Evolutionary conservation across 2,329 filamentous ascomycete genomes (phyloP), one percentile per base, ranked within the genome.

Genomic region (Sclerotinia minor): DNA sequence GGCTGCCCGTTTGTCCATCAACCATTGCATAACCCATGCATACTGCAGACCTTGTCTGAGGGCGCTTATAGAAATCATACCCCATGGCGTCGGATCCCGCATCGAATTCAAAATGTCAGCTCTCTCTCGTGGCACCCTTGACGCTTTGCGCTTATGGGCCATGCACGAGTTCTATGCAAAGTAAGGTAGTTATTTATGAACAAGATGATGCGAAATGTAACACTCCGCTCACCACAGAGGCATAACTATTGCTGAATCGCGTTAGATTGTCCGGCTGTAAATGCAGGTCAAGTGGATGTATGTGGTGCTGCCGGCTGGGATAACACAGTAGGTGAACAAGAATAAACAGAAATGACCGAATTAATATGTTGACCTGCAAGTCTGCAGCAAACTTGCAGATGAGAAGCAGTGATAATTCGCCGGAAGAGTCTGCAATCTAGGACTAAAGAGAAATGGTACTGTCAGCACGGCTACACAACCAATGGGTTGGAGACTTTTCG

Each of bases 71-170:
- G 59, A 50, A 63, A 44, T 64, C 59, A 67, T 67, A 55, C 50
- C 65, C 44, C 65, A 64, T 64, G 32, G 65, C 59, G 41, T 64
- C 45, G 50, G 59, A 64, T 64, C 65, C 59, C 59, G 65, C 58
- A 64, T 67, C 38, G n/a, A 63, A 52, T 26, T 50, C 64, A 64
- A 44, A 67, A 50, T 55, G 59, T 67, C 59, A 67, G 65, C 59
- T 49, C 47, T 67, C 52, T 54, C 58, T 67, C 65, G 65, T 67
- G 65, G 65, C 65, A 67, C 65, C 65, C 65, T 50, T 67, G 65
- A 64, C 29, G 49, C 55, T 41, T 64, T 67, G 65, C 65, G 65
- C 58, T 67, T 67, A 67, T 67, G 29, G 41, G 44, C 32, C 59
- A 67, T 45, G 65, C 35, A 55, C 35, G 47, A 55, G 35, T 63